These are phyloP conservation scores for Hysterangium stoloniferum DNA, from an alignment of 768 basidiomycete genomes.

Conservation along the genomic window DNA sequence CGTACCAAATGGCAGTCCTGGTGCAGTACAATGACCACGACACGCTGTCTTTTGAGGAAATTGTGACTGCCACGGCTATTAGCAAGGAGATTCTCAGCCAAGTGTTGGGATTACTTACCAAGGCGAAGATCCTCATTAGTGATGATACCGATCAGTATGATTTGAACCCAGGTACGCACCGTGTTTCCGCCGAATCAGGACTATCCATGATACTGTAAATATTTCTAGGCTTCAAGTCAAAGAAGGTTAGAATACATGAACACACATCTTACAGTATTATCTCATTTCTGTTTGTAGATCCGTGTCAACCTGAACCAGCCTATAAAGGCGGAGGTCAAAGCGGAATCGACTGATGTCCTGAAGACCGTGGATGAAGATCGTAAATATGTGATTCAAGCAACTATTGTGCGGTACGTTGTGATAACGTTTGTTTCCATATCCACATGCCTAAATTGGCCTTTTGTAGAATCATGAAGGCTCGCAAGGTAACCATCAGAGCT, in stretches of 20 bases:
- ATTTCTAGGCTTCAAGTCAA: conserved; percentile 22
- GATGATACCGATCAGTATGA: conserved; percentile 89
- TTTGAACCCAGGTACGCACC: conserved; percentile 64
- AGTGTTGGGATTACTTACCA: conserved; percentile 57
- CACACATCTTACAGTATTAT: background rate
- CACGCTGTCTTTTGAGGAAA: conserved; percentile 73
- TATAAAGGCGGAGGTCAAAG: conserved; percentile 91
- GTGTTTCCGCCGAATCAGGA: too few relatives aligned
- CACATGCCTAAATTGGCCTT: conserved; percentile 13
- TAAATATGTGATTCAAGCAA: conserved; percentile 93
- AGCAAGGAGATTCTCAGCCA: conserved; percentile 67
- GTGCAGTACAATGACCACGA: conserved; percentile 91
- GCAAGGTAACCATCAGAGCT: conserved; percentile 38
- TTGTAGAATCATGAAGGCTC: conserved; percentile 85
- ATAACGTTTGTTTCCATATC: conserved; percentile 22
- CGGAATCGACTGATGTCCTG: conserved; percentile 80
- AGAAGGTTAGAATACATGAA: conserved; percentile 18
- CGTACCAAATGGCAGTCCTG: conserved; percentile 93
- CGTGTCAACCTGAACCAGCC: conserved; percentile 86
- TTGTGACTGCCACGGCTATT: conserved; percentile 72
- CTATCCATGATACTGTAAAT: background rate
- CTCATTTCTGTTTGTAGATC: conserved; percentile 39
- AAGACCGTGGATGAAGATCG: conserved; percentile 96
- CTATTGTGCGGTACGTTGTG: conserved; percentile 63
- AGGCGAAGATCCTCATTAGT: conserved; percentile 83